These are phyloP conservation scores for Calonectria hawksworthii DNA, from an alignment of 2,329 filamentous ascomycete species.

Conservation along the genomic window DNA sequence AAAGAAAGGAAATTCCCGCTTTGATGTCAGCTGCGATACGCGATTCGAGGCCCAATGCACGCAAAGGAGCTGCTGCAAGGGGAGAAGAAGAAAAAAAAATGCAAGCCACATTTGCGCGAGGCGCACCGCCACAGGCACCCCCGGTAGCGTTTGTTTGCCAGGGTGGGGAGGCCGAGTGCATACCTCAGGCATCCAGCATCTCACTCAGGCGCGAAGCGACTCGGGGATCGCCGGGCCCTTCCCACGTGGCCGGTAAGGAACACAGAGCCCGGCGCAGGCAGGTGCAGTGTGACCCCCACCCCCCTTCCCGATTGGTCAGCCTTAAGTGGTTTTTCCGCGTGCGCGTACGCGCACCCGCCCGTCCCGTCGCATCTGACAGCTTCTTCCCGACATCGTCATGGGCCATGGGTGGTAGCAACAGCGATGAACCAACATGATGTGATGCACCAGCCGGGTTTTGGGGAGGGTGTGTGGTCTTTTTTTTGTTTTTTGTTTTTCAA, in stretches of 20 bases:
- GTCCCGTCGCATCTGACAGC: slow-evolving; percentile 13
- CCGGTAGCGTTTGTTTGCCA: background rate
- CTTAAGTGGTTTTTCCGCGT: slow-evolving; percentile 22
- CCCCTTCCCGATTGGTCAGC: slow-evolving; percentile 39
- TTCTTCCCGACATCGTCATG: background rate
- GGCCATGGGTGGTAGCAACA: background rate
- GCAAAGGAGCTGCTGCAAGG: background rate
- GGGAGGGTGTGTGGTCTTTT: background rate
- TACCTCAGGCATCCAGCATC: slow-evolving; percentile 5
- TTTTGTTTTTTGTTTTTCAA: background rate
- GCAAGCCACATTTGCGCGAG: slow-evolving; percentile 3
- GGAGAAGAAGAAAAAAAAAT: background rate
- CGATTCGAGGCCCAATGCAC: background rate
- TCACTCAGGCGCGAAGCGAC: background rate
- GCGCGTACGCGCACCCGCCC: slow-evolving; percentile 1
- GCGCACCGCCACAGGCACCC: slow-evolving; percentile 5
- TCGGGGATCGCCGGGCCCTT: slow-evolving; percentile 24
- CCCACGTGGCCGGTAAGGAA: slow-evolving; percentile 29
- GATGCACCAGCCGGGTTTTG: background rate
- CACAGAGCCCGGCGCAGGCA: slow-evolving; percentile 17
- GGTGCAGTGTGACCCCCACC: slow-evolving; percentile 7
- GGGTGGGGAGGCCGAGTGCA: background rate
- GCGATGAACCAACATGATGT: slow-evolving; percentile 1
- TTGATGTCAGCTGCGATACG: background rate
- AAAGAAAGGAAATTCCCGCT: background rate